Base-by-base conservation (phyloP, 805 yeast species). In the Wickerhamomyces hampshirensis region DNA sequence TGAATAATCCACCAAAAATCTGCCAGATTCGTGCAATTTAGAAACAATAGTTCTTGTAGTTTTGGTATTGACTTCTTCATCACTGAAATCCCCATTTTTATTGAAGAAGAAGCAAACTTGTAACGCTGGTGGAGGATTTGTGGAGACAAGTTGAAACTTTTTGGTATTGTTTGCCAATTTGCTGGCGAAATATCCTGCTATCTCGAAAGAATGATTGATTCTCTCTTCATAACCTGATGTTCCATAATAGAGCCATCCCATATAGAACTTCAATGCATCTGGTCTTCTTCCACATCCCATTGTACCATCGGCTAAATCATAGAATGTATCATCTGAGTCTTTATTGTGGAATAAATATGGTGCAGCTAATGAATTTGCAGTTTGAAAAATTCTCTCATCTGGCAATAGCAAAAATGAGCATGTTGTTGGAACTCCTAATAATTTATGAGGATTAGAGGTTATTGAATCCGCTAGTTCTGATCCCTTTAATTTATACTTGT, bases 231-330 rank as follows among this genome's bases (percentile, higher is more conserved):
- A 82, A 1, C 95, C 95, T 26, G 58, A 48, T 4, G 63, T 58
- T 4, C 95, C 95, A 50, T 80, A 86, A 65, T 81, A 86, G 40
- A 80, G 64, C 95, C 95, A 85, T 1, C 84, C 77, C 54, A 86
- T 56, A 56, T 81, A 85, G 50, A 86, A 67, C 59, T 85, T 85
- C 56, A 85, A 63, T 4, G 91, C 74, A 56, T 86, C 95, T 0
- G 93, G 77, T 37, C 95, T 70, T 47, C 95, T 73, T 11, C 95
- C 95, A 56, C 95, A 85, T 7, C 94, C 95, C 89, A 86, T 80
- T 3, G 95, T 86, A 11, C 93, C 94, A 56, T 84, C 91, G 1
- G 91, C 95, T 38, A 85, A 69, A 48, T 85, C 95, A 51, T 66
- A 82, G 56, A 71, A 50, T 2, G 73, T 77, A 18, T 73, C 82